Evolutionary conservation across 345 rosid species (phyloP).

Genomic region (Trapa incisa): DNA sequence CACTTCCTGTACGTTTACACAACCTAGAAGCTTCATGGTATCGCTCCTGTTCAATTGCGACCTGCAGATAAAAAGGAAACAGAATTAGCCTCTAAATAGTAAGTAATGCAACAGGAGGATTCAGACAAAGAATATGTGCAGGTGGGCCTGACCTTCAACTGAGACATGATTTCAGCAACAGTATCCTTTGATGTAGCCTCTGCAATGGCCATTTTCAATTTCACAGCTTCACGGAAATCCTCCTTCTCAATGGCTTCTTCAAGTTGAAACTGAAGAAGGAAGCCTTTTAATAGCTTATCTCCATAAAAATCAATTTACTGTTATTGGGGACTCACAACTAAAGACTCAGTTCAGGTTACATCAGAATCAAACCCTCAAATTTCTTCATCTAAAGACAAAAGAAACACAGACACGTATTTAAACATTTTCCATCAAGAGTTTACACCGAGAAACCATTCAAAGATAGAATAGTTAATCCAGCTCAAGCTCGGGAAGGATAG

Average conservation of each 20-base stretch:
- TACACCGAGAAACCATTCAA: too few relatives aligned
- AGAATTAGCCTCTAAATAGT: conserved; percentile 9
- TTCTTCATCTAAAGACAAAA: background rate
- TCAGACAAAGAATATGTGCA: background rate
- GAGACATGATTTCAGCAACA: conserved; percentile 68
- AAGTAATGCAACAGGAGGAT: conserved; percentile 2
- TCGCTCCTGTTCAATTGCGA: conserved; percentile 65
- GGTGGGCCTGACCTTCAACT: conserved; percentile 44
- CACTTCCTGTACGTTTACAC: conserved; percentile 66
- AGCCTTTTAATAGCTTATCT: background rate
- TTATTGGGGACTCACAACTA: background rate
- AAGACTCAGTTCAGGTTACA: background rate
- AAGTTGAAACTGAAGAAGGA: conserved; percentile 46
- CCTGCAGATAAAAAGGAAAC: conserved; percentile 28
- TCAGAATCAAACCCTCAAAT: background rate
- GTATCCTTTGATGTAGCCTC: conserved; percentile 59
- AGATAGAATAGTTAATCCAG: background rate
- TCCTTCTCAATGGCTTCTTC: conserved; percentile 81
- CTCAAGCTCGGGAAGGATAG: background rate
- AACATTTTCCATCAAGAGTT: background rate
- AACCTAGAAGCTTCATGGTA: conserved; percentile 79
- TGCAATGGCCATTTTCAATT: conserved; percentile 54
- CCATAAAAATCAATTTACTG: background rate
- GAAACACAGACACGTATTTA: background rate
- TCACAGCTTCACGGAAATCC: conserved; percentile 81